Percentiles rank a stretch among this genome's conserved stretches.
Evolutionary conservation across 495 filamentous ascomycete genomes (phyloP).

Genomic region (Lophiostoma macrostomum): DNA sequence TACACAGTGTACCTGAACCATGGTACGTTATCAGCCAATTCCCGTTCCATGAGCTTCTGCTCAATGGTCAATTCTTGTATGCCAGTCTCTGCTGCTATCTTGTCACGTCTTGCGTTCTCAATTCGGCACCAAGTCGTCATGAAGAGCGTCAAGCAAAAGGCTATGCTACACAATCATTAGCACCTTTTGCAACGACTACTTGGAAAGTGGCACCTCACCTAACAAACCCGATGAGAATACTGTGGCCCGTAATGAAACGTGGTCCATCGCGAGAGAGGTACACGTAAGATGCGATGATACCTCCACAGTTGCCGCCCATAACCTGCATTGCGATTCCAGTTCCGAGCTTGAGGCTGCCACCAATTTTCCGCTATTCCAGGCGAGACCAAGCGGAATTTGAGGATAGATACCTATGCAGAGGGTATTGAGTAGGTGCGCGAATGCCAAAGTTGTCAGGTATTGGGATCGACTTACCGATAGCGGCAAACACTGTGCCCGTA

Average conservation of each 20-base stretch:
- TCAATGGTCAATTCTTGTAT: conserved; percentile 10
- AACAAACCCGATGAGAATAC: conserved; percentile 52
- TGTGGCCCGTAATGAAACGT: conserved; percentile 56
- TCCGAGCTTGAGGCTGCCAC: conserved; percentile 91
- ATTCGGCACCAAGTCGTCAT: conserved; percentile 20
- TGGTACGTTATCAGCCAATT: conserved; percentile 16
- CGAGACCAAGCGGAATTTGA: conserved; percentile 80
- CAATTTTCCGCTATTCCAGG: conserved; percentile 87
- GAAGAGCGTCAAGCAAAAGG: conserved; percentile 16
- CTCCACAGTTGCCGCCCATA: conserved; percentile 83
- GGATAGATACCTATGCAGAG: conserved; percentile 69
- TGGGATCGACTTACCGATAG: conserved; percentile 52
- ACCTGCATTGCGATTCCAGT: conserved; percentile 74
- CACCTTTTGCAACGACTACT: too few relatives aligned
- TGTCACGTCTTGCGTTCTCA: conserved; percentile 16
- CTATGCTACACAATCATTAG: conserved; percentile 8
- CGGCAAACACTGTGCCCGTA: conserved; percentile 77
- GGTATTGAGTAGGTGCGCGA: background rate
- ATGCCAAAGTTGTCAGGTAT: background rate
- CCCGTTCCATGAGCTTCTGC: conserved; percentile 13
- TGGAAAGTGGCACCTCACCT: background rate
- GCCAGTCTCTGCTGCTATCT: background rate
- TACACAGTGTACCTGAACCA: conserved; percentile 22
- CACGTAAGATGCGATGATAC: conserved; percentile 75
- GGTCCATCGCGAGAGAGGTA: conserved; percentile 56